A percentile compares a stretch with the other conserved stretches of the same genome.
Evolutionary conservation across 2,329 filamentous ascomycete species (phyloP).

Genomic region (Aureobasidium sp.): DNA sequence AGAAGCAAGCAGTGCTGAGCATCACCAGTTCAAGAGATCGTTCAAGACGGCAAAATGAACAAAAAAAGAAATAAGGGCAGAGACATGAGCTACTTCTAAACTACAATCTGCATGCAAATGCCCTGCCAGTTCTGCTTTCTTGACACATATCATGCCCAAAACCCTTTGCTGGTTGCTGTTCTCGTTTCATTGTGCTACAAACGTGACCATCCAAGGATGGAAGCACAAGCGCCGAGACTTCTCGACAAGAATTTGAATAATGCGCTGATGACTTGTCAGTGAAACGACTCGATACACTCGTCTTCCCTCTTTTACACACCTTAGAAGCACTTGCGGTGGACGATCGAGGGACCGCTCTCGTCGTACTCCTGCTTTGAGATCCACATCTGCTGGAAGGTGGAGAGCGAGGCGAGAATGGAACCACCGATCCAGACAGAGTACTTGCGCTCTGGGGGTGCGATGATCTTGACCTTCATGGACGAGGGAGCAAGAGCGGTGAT

Average conservation of each 20-base stretch:
- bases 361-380: slow-evolving; percentile 99
- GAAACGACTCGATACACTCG: background rate
- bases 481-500: slow-evolving; percentile 98
- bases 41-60: background rate
- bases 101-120: slow-evolving; percentile 17
- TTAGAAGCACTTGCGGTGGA: slow-evolving; percentile 99
- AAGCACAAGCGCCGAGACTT: slow-evolving; percentile 8
- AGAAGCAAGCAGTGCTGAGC: background rate
- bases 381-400: slow-evolving; percentile 99
- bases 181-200: slow-evolving; percentile 16
- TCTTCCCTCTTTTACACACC: slow-evolving; percentile 26
- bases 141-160: slow-evolving; percentile 15
- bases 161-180: slow-evolving; percentile 13
- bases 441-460: slow-evolving; percentile 99
- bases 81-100: slow-evolving; percentile 17
- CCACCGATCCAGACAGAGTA: slow-evolving; percentile 99
- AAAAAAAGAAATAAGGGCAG: slow-evolving; percentile 16
- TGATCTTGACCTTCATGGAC: slow-evolving; percentile 99
- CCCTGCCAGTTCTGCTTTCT: slow-evolving; percentile 13
- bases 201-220: slow-evolving; percentile 9
- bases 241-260: slow-evolving; percentile 12
- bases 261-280: slow-evolving; percentile 7
- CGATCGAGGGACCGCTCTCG: slow-evolving; percentile 98
- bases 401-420: slow-evolving; percentile 98
- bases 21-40: background rate